A percentile compares a stretch with the other conserved stretches of the same genome.
These are phyloP conservation scores for Datisca glomerata DNA, from an alignment of 306 rosid species.

Conservation along the genomic window DNA sequence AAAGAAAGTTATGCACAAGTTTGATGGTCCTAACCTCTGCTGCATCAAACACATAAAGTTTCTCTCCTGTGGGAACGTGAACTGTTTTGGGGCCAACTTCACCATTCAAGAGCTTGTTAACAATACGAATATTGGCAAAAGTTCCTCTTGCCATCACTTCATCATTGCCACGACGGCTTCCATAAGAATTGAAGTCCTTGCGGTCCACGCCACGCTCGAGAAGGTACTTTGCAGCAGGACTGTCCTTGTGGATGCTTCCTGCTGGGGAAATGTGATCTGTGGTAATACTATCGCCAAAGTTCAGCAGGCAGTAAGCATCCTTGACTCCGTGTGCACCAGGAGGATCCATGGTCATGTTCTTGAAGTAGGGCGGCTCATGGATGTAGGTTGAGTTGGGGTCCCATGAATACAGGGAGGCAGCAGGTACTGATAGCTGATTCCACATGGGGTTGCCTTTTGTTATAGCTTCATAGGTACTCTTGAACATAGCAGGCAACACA, in stretches of 20 bases:
- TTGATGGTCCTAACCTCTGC: slow-evolving; percentile 50
- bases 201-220: slow-evolving; percentile 67
- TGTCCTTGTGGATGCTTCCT: slow-evolving; percentile 87
- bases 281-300: slow-evolving; percentile 87
- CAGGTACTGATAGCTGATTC: slow-evolving; percentile 63
- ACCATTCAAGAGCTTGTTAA: slow-evolving; percentile 83
- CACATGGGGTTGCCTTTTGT: slow-evolving; percentile 81
- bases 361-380: slow-evolving; percentile 93
- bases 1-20: slow-evolving; percentile 1
- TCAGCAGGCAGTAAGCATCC: slow-evolving; percentile 84
- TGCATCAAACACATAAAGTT: slow-evolving; percentile 66
- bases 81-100: slow-evolving; percentile 84
- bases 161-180: slow-evolving; percentile 93
- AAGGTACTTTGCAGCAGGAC: slow-evolving; percentile 86
- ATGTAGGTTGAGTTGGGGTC: slow-evolving; percentile 82
- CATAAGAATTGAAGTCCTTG: slow-evolving; percentile 89
- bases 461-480: slow-evolving; percentile 64
- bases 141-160: slow-evolving; percentile 97
- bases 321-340: slow-evolving; percentile 77
- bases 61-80: slow-evolving; percentile 81
- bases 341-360: slow-evolving; percentile 74
- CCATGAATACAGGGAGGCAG: slow-evolving; percentile 62
- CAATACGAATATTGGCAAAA: slow-evolving; percentile 82
- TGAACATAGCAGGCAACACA: slow-evolving; percentile 79
- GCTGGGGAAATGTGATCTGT: slow-evolving; percentile 98